Conservation (phyloP, 129 eudicot genomes). For the Pittosporum tobira region DNA sequence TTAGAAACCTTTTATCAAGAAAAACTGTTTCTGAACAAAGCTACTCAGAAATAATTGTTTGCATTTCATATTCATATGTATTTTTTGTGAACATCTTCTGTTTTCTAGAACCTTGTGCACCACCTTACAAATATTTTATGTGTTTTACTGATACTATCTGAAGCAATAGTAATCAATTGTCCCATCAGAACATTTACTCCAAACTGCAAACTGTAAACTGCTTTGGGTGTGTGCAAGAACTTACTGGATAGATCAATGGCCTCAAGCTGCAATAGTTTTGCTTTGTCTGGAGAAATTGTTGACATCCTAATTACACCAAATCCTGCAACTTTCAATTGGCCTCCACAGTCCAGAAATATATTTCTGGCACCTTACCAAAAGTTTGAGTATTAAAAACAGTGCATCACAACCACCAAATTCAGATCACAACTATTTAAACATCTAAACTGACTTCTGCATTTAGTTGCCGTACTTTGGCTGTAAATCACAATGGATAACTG, state of each 20-base stretch:
- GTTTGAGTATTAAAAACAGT: slow-evolving; percentile 60
- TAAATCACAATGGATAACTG: slow-evolving; percentile 82
- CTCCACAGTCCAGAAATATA: slow-evolving; percentile 96
- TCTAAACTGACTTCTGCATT: slow-evolving; percentile 31
- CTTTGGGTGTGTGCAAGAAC: slow-evolving; percentile 10
- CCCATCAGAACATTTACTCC: background rate
- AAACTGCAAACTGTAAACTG: background rate
- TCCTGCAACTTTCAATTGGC: slow-evolving; percentile 90
- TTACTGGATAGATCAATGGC: slow-evolving; percentile 64
- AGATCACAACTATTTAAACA: background rate
- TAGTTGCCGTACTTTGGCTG: slow-evolving; percentile 94
- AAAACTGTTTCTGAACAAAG: background rate
- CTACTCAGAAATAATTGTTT: background rate
- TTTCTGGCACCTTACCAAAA: slow-evolving; percentile 99
- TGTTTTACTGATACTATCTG: background rate
- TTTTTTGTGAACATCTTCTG: too few relatives aligned
- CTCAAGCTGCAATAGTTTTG: slow-evolving; percentile 52
- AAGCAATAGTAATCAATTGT: background rate
- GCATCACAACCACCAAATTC: slow-evolving; percentile 13
- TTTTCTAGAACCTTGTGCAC: too few relatives aligned
- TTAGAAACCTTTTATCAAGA: background rate
- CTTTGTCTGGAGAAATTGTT: slow-evolving; percentile 64
- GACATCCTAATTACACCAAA: slow-evolving; percentile 67
- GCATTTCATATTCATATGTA: background rate
- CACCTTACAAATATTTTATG: background rate